phyloP scores from a whole-genome alignment of 2,329 filamentous ascomycete species.

The Diaporthe vexans region DNA sequence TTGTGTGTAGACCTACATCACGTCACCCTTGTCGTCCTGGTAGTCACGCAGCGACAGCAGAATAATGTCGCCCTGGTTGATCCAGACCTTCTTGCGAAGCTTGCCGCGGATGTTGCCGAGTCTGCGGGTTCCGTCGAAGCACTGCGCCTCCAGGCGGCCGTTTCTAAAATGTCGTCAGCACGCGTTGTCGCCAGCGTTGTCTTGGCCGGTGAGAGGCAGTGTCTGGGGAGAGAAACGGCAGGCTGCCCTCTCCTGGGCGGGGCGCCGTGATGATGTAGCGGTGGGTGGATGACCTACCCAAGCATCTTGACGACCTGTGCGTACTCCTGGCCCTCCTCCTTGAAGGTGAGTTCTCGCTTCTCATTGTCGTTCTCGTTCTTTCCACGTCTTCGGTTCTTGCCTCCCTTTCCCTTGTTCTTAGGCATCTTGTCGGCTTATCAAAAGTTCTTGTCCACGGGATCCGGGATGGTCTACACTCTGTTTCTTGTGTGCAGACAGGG shows the following conservation, averaged over 20 bases:
- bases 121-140: constrained; percentile 94
- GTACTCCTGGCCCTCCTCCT: constrained; percentile 79
- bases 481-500: not conserved
- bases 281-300: constrained; percentile 57
- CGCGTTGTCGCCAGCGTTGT: not conserved
- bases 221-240: not conserved
- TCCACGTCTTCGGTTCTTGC: constrained; percentile 51
- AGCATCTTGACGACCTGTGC: constrained; percentile 94
- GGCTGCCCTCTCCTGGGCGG: not conserved
- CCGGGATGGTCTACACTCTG: constrained; percentile 70
- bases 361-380: constrained; percentile 88
- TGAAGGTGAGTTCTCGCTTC: constrained; percentile 86
- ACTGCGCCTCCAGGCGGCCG: constrained; percentile 91
- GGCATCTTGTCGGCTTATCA: constrained; percentile 35
- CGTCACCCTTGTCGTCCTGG: constrained; percentile 91
- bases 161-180: constrained; percentile 60
- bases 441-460: not conserved
- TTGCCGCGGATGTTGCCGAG: constrained; percentile 83
- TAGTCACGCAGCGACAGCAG: constrained; percentile 85
- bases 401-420: constrained; percentile 44
- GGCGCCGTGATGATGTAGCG: not conserved
- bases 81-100: constrained; percentile 99
- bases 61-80: constrained; percentile 98
- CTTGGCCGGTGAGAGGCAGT: not conserved
- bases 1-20: constrained; percentile 65